Base-by-base conservation (phyloP, 106 monocot genomes). In the Narthecium ossifragum region DNA sequence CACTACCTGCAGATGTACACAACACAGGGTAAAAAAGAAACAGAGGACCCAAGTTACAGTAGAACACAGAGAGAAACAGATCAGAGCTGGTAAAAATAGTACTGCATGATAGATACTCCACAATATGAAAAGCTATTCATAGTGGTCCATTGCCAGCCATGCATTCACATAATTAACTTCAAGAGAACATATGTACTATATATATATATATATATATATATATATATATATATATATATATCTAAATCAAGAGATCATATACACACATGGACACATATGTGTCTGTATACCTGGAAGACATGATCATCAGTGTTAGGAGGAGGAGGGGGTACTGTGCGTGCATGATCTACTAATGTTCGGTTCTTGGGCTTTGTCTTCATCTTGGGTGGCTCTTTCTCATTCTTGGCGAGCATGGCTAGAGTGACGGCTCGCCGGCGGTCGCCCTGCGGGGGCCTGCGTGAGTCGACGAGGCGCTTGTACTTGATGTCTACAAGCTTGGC, bases 1-100 rank as follows among this genome's bases (percentile, higher is more conserved):
- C 61, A 93, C 93, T 26, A 93, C 88, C 89, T 94, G 60, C 21
- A 51, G 5, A n/a, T n/a, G n/a, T n/a, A n/a, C n/a, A n/a, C n/a
- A n/a, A n/a, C n/a, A n/a, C n/a, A n/a, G n/a, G n/a, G n/a, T n/a
- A n/a, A n/a, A n/a, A n/a, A n/a, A n/a, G n/a, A n/a, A n/a, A n/a
- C n/a, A n/a, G n/a, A n/a, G n/a, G n/a, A n/a, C n/a, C n/a, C n/a
- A n/a, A n/a, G n/a, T n/a, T n/a, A n/a, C n/a, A n/a, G n/a, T n/a
- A n/a, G n/a, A n/a, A n/a, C n/a, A n/a, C n/a, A n/a, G n/a, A n/a
- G n/a, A n/a, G n/a, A n/a, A n/a, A n/a, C n/a, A n/a, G n/a, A n/a
- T n/a, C n/a, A n/a, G n/a, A n/a, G n/a, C n/a, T n/a, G n/a, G n/a
- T n/a, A n/a, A n/a, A n/a, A n/a, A n/a, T n/a, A n/a, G n/a, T n/a